Evolutionary conservation across 345 rosid genomes (phyloP).

Genomic region (Eucalyptus grandis): DNA sequence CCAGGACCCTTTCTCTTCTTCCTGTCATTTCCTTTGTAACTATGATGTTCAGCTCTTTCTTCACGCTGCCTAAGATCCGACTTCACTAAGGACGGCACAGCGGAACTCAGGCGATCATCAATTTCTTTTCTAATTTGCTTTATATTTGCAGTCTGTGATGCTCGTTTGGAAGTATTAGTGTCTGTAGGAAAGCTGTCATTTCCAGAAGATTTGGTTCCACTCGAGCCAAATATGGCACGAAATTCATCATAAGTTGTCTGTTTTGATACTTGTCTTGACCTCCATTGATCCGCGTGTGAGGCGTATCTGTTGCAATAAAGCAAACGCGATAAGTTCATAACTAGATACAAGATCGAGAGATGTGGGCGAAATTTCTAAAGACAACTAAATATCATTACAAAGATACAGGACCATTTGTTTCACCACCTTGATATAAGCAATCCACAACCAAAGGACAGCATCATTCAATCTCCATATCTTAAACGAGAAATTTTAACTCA

Average conservation of each 20-base stretch:
- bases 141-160: constrained; percentile 12
- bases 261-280: constrained; percentile 64
- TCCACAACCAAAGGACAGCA: neutral
- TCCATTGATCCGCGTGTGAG: constrained; percentile 67
- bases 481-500: constrained; percentile 10
- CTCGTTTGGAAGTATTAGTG: constrained; percentile 24
- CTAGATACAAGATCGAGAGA: neutral
- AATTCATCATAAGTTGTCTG: constrained; percentile 66
- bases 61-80: constrained; percentile 12
- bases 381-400: neutral
- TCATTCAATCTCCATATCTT: neutral
- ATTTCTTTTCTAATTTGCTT: constrained; percentile 48
- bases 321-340: neutral
- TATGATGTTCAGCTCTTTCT: neutral
- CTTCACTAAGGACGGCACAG: neutral
- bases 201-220: constrained; percentile 24
- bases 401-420: neutral
- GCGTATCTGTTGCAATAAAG: constrained; percentile 36
- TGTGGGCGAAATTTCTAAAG: neutral
- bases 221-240: constrained; percentile 52
- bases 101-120: constrained; percentile 20
- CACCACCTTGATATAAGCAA: neutral
- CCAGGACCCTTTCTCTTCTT: constrained; percentile 7
- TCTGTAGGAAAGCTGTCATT: constrained; percentile 29
- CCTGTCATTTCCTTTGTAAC: neutral